These are phyloP conservation scores for Rhodomyrtus psidioides DNA, from an alignment of 441 rosid genomes.

Conservation along the genomic window DNA sequence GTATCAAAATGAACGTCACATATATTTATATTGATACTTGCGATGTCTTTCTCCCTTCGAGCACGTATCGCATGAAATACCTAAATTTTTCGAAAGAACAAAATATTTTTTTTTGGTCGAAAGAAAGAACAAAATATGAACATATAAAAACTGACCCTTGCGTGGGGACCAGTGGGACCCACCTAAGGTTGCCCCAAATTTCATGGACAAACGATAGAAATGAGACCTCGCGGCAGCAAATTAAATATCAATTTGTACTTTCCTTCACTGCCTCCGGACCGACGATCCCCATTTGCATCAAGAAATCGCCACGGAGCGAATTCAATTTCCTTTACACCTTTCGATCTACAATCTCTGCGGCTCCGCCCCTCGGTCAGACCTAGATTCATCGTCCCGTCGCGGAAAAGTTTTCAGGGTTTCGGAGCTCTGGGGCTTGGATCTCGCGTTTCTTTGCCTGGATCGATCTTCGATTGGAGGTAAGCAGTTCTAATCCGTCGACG, in stretches of 20 bases:
- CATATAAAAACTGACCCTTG: neutral
- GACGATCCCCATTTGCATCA: neutral
- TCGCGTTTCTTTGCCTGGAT: neutral
- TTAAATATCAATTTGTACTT: neutral
- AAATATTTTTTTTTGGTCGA: no score
- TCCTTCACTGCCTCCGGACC: neutral
- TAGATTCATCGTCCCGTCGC: neutral
- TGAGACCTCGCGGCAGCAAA: neutral
- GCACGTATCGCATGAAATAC: neutral
- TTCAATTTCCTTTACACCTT: neutral
- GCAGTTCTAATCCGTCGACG: neutral
- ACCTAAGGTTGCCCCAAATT: neutral
- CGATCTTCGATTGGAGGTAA: neutral
- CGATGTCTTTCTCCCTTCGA: neutral
- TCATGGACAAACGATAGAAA: neutral
- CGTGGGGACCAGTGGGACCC: neutral
- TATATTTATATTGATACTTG: no score
- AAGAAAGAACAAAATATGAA: neutral
- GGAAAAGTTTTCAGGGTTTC: neutral
- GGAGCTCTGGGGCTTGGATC: neutral
- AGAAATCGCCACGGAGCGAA: neutral
- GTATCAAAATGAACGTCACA: no score
- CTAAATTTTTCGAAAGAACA: neutral
- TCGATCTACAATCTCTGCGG: neutral
- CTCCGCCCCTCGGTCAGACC: neutral